Conservation (phyloP, 495 filamentous ascomycete genomes). For the Penicillium argentinense region DNA sequence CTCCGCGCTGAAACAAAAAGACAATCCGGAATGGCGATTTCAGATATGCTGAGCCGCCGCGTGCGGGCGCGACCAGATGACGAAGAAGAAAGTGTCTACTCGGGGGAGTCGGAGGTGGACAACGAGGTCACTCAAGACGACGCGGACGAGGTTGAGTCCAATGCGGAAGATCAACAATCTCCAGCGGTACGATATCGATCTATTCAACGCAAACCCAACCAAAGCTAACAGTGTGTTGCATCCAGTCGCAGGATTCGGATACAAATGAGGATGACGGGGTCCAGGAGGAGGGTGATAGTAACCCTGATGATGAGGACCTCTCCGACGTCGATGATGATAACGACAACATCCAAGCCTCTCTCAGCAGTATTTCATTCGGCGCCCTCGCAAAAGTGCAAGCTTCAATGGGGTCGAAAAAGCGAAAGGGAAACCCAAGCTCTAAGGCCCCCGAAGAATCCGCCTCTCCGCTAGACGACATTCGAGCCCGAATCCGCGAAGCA, state of each 20-base stretch:
- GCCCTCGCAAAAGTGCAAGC: slow-evolving; percentile 83
- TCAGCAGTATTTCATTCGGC: slow-evolving; percentile 73
- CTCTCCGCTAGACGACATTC: slow-evolving; percentile 38
- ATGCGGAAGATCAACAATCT: slow-evolving; percentile 29
- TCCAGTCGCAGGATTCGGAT: slow-evolving; percentile 3
- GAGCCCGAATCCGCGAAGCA: slow-evolving; percentile 41
- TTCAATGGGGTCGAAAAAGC: slow-evolving; percentile 49
- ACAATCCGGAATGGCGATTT: slow-evolving; percentile 40
- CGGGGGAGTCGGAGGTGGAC: slow-evolving; percentile 27
- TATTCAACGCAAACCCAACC: neutral
- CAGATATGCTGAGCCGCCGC: slow-evolving; percentile 56
- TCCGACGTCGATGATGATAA: slow-evolving; percentile 30
- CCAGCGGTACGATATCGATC: slow-evolving; percentile 25
- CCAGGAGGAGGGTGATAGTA: neutral
- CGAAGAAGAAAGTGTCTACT: slow-evolving; percentile 46
- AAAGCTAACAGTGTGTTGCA: neutral
- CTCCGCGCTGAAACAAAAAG: slow-evolving; percentile 3
- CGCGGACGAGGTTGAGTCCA: slow-evolving; percentile 32
- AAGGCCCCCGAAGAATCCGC: slow-evolving; percentile 13
- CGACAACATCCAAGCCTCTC: slow-evolving; percentile 40
- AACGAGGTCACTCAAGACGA: slow-evolving; percentile 26
- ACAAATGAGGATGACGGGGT: neutral
- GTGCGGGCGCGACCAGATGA: slow-evolving; percentile 58
- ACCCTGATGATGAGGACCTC: slow-evolving; percentile 18
- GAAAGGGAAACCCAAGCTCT: slow-evolving; percentile 35